Percentiles rank a stretch among this genome's conserved stretches.
Conservation (phyloP, 768 basidiomycete species). For the Termitomyces sp. region DNA sequence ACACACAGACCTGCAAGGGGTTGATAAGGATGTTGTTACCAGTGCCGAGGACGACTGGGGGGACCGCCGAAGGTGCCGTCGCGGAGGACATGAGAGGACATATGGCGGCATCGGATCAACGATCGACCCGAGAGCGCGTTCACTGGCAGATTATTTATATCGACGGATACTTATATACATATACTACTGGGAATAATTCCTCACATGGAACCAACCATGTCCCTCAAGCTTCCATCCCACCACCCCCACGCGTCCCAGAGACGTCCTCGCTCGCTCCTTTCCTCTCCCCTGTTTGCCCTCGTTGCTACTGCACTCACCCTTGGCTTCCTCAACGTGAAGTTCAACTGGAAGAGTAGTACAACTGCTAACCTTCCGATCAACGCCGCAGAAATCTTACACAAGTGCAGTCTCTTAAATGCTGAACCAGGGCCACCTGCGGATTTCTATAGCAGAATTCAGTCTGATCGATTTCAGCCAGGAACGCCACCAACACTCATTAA, state of each 20-base stretch:
- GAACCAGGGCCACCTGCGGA: slow-evolving; percentile 43
- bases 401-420: slow-evolving; percentile 45
- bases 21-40: slow-evolving; percentile 66
- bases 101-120: slow-evolving; percentile 16
- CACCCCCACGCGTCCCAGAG: neutral
- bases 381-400: slow-evolving; percentile 41
- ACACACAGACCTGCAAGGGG: slow-evolving; percentile 47
- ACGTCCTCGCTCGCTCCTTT: neutral
- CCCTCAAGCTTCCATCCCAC: slow-evolving; percentile 29
- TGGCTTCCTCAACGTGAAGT: slow-evolving; percentile 20
- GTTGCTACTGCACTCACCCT: slow-evolving; percentile 15
- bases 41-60: slow-evolving; percentile 60
- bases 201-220: slow-evolving; percentile 19
- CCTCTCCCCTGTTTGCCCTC: slow-evolving; percentile 2
- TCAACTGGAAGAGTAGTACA: slow-evolving; percentile 16
- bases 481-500: slow-evolving; percentile 62
- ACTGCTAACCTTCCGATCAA: slow-evolving; percentile 30
- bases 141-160: too few species aligned
- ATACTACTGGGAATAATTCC: neutral
- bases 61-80: slow-evolving; percentile 35
- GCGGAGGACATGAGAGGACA: slow-evolving; percentile 12
- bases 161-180: too few species aligned
- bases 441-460: slow-evolving; percentile 37
- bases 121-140: slow-evolving; percentile 2
- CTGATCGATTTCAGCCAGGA: slow-evolving; percentile 61